A percentile compares a stretch with the other conserved stretches of the same genome.
These are phyloP conservation scores for Serendipita sp. DNA, from an alignment of 1,284 basidiomycete species.

Conservation along the genomic window DNA sequence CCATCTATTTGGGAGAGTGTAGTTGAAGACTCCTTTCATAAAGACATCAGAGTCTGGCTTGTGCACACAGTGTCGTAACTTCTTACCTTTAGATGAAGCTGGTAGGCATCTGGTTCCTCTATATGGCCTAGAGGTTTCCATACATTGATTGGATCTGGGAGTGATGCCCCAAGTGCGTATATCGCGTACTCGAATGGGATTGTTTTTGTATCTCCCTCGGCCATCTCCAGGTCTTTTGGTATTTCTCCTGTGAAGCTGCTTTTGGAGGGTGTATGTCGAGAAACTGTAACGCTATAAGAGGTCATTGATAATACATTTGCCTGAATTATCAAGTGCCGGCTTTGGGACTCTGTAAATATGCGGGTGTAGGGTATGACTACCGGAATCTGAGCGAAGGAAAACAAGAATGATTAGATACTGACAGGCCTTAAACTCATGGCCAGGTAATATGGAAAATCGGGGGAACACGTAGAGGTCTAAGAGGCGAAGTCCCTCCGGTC, in stretches of 20 bases:
- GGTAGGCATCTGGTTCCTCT: not conserved
- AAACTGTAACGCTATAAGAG: slow-evolving; percentile 4
- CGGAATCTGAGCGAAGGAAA: not conserved
- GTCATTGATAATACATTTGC: slow-evolving; percentile 8
- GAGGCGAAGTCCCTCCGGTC: not conserved
- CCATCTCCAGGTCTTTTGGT: not conserved
- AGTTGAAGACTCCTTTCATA: not conserved
- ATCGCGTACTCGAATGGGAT: slow-evolving; percentile 21
- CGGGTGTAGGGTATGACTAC: not conserved
- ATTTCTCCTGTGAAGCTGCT: no score
- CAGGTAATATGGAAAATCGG: slow-evolving; percentile 17
- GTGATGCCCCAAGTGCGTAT: slow-evolving; percentile 20
- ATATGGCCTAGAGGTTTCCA: slow-evolving; percentile 13
- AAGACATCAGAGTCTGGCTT: not conserved
- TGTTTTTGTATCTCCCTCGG: slow-evolving; percentile 10
- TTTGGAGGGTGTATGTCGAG: not conserved
- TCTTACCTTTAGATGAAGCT: not conserved
- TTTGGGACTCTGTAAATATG: not conserved
- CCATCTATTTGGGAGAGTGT: not conserved
- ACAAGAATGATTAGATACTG: not conserved
- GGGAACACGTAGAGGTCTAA: slow-evolving; percentile 18
- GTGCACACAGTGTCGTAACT: no score
- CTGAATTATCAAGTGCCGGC: slow-evolving; percentile 11
- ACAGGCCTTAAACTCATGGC: slow-evolving; percentile 17
- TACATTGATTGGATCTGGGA: slow-evolving; percentile 20